phyloP scores from a whole-genome alignment of 2,329 filamentous ascomycete genomes.

The Stagonosporopsis vannaccii region DNA sequence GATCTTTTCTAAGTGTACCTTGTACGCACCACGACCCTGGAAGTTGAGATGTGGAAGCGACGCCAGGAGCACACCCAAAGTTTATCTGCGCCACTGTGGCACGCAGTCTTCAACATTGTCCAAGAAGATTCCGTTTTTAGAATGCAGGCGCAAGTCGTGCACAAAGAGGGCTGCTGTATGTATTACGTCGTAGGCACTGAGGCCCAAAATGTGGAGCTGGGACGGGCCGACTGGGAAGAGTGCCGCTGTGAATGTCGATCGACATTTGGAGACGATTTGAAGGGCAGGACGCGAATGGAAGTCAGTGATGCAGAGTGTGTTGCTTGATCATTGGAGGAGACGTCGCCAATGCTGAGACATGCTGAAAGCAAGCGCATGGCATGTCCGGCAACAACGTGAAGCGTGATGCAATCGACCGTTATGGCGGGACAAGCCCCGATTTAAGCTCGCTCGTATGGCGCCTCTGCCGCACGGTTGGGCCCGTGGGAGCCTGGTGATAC shows the following conservation, averaged over 20 bases:
- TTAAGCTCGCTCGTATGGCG: conserved; percentile 15
- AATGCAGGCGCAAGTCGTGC: conserved; percentile 5
- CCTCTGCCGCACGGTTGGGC: conserved; percentile 20
- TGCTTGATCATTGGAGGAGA: background rate
- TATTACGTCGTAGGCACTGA: conserved; percentile 8
- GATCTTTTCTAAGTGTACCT: conserved; percentile 72
- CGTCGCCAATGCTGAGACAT: background rate
- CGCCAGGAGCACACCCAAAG: conserved; percentile 17
- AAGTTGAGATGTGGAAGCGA: background rate
- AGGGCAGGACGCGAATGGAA: conserved; percentile 6
- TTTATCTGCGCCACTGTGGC: conserved; percentile 47
- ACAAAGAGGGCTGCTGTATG: conserved; percentile 22
- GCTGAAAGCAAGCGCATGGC: conserved; percentile 4
- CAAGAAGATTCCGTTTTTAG: conserved; percentile 14
- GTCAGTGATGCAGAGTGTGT: background rate
- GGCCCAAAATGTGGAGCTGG: conserved; percentile 1
- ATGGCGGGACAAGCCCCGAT: conserved; percentile 12
- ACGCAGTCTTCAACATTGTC: conserved; percentile 42
- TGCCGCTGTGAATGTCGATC: conserved; percentile 6
- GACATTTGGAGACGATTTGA: background rate
- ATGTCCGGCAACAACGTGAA: conserved; percentile 7
- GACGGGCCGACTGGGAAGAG: conserved; percentile 10
- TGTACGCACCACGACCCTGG: background rate
- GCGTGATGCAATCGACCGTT: conserved; percentile 19
- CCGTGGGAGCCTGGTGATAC: conserved; percentile 29